A percentile compares a stretch with the other conserved stretches of the same genome.
Conservation (phyloP, 768 basidiomycete genomes). For the Rhizopogon rudus region DNA sequence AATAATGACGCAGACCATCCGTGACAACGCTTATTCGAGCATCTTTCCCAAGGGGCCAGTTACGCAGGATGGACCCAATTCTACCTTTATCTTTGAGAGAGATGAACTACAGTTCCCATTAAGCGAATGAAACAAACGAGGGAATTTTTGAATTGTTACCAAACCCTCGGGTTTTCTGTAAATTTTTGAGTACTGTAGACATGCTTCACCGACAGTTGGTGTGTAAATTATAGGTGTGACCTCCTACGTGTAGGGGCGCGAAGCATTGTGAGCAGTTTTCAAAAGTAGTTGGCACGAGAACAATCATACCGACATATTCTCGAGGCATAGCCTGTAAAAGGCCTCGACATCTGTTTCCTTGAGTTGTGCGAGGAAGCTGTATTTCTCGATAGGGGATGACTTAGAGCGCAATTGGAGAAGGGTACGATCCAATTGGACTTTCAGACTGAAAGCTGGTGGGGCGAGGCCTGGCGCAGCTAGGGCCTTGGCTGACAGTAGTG, state of each 20-base stretch:
- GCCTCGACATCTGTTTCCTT: slow-evolving; percentile 66
- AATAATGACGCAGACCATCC: slow-evolving; percentile 50
- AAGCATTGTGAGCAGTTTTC: background rate
- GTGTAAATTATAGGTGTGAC: slow-evolving; percentile 84
- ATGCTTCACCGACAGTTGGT: slow-evolving; percentile 89
- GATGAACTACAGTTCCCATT: slow-evolving; percentile 47
- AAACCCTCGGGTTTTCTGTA: slow-evolving; percentile 72
- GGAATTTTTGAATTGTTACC: slow-evolving; percentile 31
- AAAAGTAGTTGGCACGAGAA: slow-evolving; percentile 3
- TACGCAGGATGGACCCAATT: slow-evolving; percentile 61
- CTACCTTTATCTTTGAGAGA: slow-evolving; percentile 82
- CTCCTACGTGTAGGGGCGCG: slow-evolving; percentile 29
- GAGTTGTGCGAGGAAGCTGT: slow-evolving; percentile 77
- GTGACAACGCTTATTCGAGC: slow-evolving; percentile 92
- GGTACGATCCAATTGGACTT: slow-evolving; percentile 53
- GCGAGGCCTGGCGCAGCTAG: slow-evolving; percentile 49
- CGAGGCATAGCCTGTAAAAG: slow-evolving; percentile 75
- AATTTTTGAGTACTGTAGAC: slow-evolving; percentile 76
- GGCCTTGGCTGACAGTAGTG: slow-evolving; percentile 30
- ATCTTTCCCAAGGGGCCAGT: slow-evolving; percentile 68
- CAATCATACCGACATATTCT: slow-evolving; percentile 57
- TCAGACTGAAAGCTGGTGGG: slow-evolving; percentile 52
- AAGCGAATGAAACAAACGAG: slow-evolving; percentile 1
- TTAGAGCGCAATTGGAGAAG: slow-evolving; percentile 73
- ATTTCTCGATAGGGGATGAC: slow-evolving; percentile 71